Evolutionary conservation across 2,329 filamentous ascomycete species (phyloP).

Genomic region (Pseudogymnoascus sp.): DNA sequence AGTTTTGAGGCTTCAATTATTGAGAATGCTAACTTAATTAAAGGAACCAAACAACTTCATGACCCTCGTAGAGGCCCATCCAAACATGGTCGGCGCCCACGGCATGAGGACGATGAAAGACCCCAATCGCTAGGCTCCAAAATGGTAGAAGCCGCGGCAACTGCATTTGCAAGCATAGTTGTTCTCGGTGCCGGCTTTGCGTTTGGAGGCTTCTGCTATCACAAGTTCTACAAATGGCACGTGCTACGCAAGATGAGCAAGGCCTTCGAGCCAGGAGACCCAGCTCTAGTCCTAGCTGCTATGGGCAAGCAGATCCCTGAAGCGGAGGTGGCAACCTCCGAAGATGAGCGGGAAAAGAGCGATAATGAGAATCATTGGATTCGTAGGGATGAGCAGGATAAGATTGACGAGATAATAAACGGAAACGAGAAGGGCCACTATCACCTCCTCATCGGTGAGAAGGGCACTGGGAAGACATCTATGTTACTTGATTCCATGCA

Average conservation of each 20-base stretch:
- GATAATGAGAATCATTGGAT: slow-evolving; percentile 59
- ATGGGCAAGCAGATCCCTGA: slow-evolving; percentile 47
- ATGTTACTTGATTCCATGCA: slow-evolving; percentile 96
- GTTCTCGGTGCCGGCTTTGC: slow-evolving; percentile 59
- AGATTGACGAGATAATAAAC: slow-evolving; percentile 73
- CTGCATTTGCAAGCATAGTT: slow-evolving; percentile 65
- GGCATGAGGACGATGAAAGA: slow-evolving; percentile 12
- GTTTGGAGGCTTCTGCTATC: slow-evolving; percentile 66
- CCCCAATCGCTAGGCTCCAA: slow-evolving; percentile 33
- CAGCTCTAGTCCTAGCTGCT: slow-evolving; percentile 73
- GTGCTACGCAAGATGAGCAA: slow-evolving; percentile 89
- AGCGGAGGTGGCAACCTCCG: slow-evolving; percentile 19
- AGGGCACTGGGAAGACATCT: slow-evolving; percentile 91
- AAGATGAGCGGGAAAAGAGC: not conserved
- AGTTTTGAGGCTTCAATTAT: not conserved
- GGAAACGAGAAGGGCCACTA: slow-evolving; percentile 74
- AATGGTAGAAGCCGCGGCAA: slow-evolving; percentile 66
- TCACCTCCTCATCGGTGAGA: slow-evolving; percentile 85
- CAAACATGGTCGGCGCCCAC: slow-evolving; percentile 7
- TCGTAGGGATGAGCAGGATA: slow-evolving; percentile 68
- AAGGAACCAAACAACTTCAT: not conserved
- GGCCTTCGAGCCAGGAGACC: slow-evolving; percentile 87
- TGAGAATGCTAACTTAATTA: not conserved
- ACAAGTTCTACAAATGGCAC: slow-evolving; percentile 78
- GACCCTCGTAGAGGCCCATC: not conserved